These are phyloP conservation scores for Epichloe bromicola DNA, from an alignment of 2,329 filamentous ascomycete species.

Conservation along the genomic window DNA sequence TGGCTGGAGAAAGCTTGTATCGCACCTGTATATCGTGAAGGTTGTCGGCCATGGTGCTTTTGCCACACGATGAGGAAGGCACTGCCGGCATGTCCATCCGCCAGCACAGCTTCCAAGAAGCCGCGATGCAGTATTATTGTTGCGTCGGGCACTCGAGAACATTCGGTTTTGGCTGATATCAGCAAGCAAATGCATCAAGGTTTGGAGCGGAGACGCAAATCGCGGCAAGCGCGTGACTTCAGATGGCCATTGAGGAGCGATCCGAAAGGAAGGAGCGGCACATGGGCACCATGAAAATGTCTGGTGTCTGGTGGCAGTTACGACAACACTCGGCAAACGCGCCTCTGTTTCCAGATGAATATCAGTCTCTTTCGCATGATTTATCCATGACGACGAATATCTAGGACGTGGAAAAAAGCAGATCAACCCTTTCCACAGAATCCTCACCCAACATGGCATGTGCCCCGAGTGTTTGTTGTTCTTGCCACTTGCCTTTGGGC, in stretches of 20 bases:
- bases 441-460: no score
- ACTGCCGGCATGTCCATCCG: not conserved
- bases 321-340: no score
- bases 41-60: not conserved
- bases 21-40: constrained; percentile 20
- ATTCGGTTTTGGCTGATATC: not conserved
- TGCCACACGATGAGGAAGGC: not conserved
- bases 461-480: no score
- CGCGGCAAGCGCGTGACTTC: not conserved
- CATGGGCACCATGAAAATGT: not conserved
- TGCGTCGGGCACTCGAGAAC: not conserved
- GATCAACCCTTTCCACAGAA: no score
- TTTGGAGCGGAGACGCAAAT: not conserved
- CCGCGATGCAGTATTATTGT: not conserved
- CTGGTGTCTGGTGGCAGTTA: no score
- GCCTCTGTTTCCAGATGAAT: no score
- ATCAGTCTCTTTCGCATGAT: no score
- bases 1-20: constrained; percentile 20
- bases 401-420: no score
- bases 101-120: not conserved
- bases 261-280: not conserved
- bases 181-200: not conserved
- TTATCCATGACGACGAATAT: no score
- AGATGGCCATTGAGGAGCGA: not conserved
- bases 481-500: no score